Evolutionary conservation across 768 basidiomycete genomes (phyloP).

Genomic region (Peribolospora kevripleyi): DNA sequence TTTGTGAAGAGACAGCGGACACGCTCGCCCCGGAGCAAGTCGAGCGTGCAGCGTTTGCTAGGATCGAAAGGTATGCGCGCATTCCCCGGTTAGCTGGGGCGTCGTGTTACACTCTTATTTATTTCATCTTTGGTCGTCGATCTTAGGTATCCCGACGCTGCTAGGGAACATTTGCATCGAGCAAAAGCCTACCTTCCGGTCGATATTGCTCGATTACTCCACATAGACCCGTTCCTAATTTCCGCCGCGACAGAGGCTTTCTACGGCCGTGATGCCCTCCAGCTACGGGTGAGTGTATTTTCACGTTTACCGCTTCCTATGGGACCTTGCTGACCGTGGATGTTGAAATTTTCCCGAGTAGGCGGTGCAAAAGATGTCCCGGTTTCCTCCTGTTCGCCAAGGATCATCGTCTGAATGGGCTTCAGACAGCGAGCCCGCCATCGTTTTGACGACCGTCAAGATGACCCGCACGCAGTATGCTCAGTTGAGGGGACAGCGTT

Average conservation of each 20-base stretch:
- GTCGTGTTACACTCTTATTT: neutral
- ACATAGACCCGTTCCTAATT: conserved; percentile 37
- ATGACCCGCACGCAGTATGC: conserved; percentile 87
- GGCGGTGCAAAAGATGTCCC: conserved; percentile 70
- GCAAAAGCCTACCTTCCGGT: conserved; percentile 56
- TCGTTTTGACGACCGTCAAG: conserved; percentile 35
- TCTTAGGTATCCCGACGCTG: conserved; percentile 7
- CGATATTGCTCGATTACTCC: conserved; percentile 52
- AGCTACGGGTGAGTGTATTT: conserved; percentile 43
- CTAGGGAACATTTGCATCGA: conserved; percentile 36
- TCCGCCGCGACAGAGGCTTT: conserved; percentile 78
- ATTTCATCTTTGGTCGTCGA: neutral
- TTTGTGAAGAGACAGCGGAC: conserved; percentile 30
- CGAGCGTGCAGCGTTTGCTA: conserved; percentile 41
- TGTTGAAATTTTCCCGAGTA: conserved; percentile 17
- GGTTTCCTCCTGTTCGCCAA: conserved; percentile 48
- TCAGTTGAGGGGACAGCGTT: conserved; percentile 71
- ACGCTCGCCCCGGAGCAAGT: conserved; percentile 40
- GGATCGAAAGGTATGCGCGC: conserved; percentile 36
- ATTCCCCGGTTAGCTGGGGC: neutral
- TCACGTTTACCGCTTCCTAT: neutral
- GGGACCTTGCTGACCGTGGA: neutral
- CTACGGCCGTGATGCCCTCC: conserved; percentile 79
- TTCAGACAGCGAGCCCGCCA: conserved; percentile 5
- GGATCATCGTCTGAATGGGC: too few species aligned